Percentiles rank a stretch among this genome's conserved stretches.
Evolutionary conservation across 257 asterid genomes (phyloP).

Genomic region (Scutellaria galericulata): DNA sequence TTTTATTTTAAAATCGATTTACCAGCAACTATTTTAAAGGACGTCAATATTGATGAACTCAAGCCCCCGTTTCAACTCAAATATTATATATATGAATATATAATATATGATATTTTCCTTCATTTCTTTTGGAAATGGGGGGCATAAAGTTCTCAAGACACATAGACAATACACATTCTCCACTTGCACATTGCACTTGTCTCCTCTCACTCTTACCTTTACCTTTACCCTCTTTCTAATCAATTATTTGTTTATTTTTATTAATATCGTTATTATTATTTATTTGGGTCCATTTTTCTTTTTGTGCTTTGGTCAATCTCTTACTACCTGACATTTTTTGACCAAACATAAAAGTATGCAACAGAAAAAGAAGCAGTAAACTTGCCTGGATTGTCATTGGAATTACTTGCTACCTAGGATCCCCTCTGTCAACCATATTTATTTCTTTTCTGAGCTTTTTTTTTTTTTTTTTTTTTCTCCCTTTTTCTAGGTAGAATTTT

Average conservation of each 20-base stretch:
- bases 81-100: too few species aligned
- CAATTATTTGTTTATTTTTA: conserved; percentile 13
- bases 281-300: neutral
- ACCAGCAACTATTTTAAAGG: too few species aligned
- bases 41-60: too few species aligned
- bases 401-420: conserved; percentile 49
- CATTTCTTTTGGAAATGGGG: conserved; percentile 34
- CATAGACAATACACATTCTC: conserved; percentile 44
- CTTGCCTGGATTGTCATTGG: conserved; percentile 40
- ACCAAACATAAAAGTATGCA: conserved; percentile 54
- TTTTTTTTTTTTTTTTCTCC: too few species aligned
- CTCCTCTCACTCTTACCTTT: conserved; percentile 36
- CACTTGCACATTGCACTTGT: conserved; percentile 47
- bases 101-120: neutral
- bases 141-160: conserved; percentile 38
- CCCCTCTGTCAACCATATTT: conserved; percentile 28
- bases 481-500: too few species aligned
- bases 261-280: neutral
- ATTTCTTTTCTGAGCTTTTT: too few species aligned
- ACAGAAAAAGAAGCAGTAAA: conserved; percentile 38
- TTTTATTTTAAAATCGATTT: too few species aligned
- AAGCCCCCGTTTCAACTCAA: too few species aligned
- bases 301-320: conserved; percentile 54
- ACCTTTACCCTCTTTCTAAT: conserved; percentile 44
- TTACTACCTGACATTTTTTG: conserved; percentile 58